phyloP scores from a whole-genome alignment of 208 protist species.

The Leishmania braziliensis region DNA sequence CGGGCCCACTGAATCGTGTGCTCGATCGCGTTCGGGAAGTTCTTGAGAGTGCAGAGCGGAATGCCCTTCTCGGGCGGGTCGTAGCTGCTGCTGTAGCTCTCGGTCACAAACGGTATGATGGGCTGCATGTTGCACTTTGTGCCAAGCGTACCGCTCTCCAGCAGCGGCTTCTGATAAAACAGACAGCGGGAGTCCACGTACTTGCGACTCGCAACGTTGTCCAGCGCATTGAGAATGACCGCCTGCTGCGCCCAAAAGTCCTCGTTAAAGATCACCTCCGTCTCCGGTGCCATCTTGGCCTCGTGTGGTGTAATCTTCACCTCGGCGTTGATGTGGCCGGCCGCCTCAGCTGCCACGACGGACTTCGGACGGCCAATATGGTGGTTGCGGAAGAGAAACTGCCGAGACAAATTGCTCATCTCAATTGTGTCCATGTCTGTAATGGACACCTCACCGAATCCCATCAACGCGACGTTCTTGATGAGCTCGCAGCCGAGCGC shows the following conservation, averaged over 20 bases:
- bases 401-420: conserved; percentile 99
- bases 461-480: conserved; percentile 99
- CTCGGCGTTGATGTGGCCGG: conserved; percentile 94
- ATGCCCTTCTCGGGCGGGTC: conserved; percentile 99
- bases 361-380: conserved; percentile 98
- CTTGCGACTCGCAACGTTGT: conserved; percentile 97
- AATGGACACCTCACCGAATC: conserved; percentile 92
- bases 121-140: conserved; percentile 98
- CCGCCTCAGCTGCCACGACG: conserved; percentile 89
- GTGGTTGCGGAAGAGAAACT: conserved; percentile 98
- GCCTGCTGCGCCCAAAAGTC: conserved; percentile 95
- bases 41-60: conserved; percentile 99
- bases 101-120: conserved; percentile 97
- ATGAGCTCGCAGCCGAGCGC: conserved; percentile 99
- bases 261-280: conserved; percentile 96
- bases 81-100: conserved; percentile 97
- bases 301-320: conserved; percentile 80
- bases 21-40: conserved; percentile 99
- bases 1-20: conserved; percentile 98
- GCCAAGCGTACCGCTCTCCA: conserved; percentile 99
- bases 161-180: conserved; percentile 96
- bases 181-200: conserved; percentile 97
- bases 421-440: conserved; percentile 99
- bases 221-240: conserved; percentile 98
- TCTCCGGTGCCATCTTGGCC: conserved; percentile 95